Conservation (phyloP, 2,329 filamentous ascomycete genomes). For the Ascochyta rabiei region DNA sequence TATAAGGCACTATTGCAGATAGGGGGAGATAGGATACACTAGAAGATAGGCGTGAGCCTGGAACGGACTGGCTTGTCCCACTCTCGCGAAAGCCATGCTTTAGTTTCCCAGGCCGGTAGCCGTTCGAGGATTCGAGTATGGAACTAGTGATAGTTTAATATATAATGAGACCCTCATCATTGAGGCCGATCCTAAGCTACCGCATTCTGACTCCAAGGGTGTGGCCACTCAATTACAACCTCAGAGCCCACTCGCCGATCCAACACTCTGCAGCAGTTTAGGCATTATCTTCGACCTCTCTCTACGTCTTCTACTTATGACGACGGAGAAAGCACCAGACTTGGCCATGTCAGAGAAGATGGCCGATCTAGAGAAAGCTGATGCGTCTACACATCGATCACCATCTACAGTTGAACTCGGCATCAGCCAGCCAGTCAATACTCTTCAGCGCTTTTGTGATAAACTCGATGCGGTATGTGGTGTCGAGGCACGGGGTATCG, state of each 20-base stretch:
- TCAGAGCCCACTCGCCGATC: background rate
- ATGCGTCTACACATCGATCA: constrained; percentile 9
- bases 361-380: constrained; percentile 10
- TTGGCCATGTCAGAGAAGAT: constrained; percentile 7
- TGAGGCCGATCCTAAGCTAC: background rate
- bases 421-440: constrained; percentile 25
- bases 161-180: background rate
- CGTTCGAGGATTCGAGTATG: background rate
- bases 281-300: background rate
- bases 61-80: constrained; percentile 10
- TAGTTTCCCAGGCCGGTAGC: background rate
- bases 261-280: background rate
- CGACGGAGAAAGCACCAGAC: background rate
- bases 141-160: background rate
- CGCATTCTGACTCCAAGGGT: background rate
- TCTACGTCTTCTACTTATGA: background rate
- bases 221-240: background rate
- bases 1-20: constrained; percentile 9
- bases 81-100: constrained; percentile 12
- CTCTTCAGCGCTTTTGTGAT: constrained; percentile 28
- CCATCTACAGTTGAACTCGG: constrained; percentile 21
- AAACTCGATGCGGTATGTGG: constrained; percentile 35
- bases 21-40: constrained; percentile 14
- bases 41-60: constrained; percentile 10
- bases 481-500: constrained; percentile 43